Conservation (phyloP, 2,329 filamentous ascomycete species). For the Colletotrichum coccodes region DNA sequence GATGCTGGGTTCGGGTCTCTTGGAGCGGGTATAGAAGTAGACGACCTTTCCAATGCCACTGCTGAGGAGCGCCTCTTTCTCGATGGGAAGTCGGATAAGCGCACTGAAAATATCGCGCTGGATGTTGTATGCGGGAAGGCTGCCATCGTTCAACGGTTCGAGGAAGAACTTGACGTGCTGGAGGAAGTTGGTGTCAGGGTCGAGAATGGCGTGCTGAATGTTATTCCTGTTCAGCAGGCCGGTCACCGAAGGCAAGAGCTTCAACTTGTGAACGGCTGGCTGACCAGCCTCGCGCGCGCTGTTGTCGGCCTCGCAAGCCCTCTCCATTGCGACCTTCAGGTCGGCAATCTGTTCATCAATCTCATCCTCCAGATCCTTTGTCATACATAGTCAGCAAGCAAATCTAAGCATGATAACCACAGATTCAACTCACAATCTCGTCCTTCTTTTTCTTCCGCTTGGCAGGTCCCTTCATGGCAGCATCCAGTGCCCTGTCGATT, state of each 20-base stretch:
- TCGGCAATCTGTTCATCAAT: slow-evolving; percentile 90
- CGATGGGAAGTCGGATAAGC: slow-evolving; percentile 83
- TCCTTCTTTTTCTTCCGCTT: slow-evolving; percentile 84
- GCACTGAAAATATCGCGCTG: slow-evolving; percentile 93
- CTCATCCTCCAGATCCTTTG: slow-evolving; percentile 86
- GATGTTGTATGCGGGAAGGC: slow-evolving; percentile 95
- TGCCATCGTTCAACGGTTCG: slow-evolving; percentile 93
- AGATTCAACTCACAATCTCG: slow-evolving; percentile 75
- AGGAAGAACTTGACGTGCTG: slow-evolving; percentile 97
- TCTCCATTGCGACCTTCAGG: slow-evolving; percentile 90
- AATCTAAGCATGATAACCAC: background rate
- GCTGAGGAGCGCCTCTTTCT: slow-evolving; percentile 89
- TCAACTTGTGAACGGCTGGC: slow-evolving; percentile 91
- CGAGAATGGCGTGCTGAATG: slow-evolving; percentile 84
- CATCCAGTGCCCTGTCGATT: slow-evolving; percentile 88
- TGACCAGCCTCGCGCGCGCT: slow-evolving; percentile 80
- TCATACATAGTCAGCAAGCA: slow-evolving; percentile 35
- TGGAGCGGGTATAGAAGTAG: slow-evolving; percentile 96
- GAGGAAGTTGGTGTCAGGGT: slow-evolving; percentile 94
- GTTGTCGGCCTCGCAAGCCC: slow-evolving; percentile 88
- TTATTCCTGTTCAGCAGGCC: slow-evolving; percentile 90
- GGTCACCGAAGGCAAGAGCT: slow-evolving; percentile 91
- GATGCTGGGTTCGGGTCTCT: slow-evolving; percentile 86
- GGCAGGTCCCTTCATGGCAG: slow-evolving; percentile 82
- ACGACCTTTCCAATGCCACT: slow-evolving; percentile 97